Base-by-base conservation (phyloP, 2,329 filamentous ascomycete species). In the Aspergillus sclerotialis region DNA sequence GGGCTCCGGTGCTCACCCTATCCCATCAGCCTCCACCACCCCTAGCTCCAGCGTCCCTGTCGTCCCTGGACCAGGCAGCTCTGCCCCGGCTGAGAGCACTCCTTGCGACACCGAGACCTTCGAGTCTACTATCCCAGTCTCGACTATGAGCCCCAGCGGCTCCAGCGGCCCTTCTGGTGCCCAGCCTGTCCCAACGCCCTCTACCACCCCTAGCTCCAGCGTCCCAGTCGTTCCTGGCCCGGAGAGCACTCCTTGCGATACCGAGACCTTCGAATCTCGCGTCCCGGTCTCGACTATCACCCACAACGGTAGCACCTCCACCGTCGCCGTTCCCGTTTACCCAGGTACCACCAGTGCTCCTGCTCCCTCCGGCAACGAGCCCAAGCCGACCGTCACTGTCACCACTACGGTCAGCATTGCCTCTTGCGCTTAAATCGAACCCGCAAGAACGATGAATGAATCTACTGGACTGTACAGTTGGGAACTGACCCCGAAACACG, bases 281-380 rank as follows among this genome's bases (percentile, higher is more conserved):
- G 29, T 33, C 11, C 30, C 30, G 8, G 21, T 32, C 30, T 38
- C 32, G 19, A 33, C 40, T 14, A 32, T 28, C n/a, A 28, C 29
- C 36, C 25, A 30, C 15, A 33, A 33, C n/a, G 33, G 35, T 36
- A 19, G 43, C 34, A 44, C 36, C 37, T 30, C 37, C 23, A 38
- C 45, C 17, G 30, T 24, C 9, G 21, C 19, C 7, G 16, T 18
- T 5, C 16, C 30, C 11, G 37, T 39, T 7, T 36, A 36, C 14
- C 32, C 43, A 13, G 46, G 44, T 14, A 35, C 36, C 15, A 26
- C 48, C 15, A 44, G 52, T 8, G 36, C 41, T 37, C 19, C 35
- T 11, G 38, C 37, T 32, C 37, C 42, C 13, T 35, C 32, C 29
- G 21, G 32, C 25, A n/a, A n/a, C n/a, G n/a, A n/a, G n/a, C n/a